Evolutionary conservation across 805 yeast species (phyloP), one percentile per base, ranked within the genome.

Genomic region (Lachancea sp.): DNA sequence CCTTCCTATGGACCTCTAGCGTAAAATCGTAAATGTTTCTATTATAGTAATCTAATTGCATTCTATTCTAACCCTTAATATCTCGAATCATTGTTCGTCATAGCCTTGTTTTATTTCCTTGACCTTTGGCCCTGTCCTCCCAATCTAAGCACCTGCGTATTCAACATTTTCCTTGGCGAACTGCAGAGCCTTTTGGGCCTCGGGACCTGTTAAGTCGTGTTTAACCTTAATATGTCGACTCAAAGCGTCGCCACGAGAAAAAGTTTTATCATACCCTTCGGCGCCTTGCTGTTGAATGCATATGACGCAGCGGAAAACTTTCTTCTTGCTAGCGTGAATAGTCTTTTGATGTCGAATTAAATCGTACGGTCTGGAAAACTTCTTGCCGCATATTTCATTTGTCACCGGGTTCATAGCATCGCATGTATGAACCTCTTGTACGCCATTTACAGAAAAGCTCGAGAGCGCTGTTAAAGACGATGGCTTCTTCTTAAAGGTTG

Each of bases 341-440:
- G 98, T 93, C 58, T 91, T 95, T 65, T 91, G 96, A 65, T 91
- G 99, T 56, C 99, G 78, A 20, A 90, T 84, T 58, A 91, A 72
- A 69, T 91, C 99, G 62, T 91, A 91, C 16, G 96, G 95, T 59
- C 99, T 78, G 15, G 97, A 88, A 60, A 91, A 91, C 57, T 81
- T 59, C 16, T 65, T 65, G 15, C 51, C 46, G 36, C 68, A 64
- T 7, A 63, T 62, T 22, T 59, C 58, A 16, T 50, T 57, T 2
- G 64, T 60, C 8, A 55, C 49, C 12, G 55, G 48, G 46, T 59
- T 60, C 13, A 53, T 49, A 15, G 58, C 48, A 30, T 53, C 46
- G 43, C 59, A 55, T 9, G 57, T 46, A 35, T 48, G 55, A n/a
- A 44, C 47, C 16, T 44, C 47, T 15, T 38, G 39, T 10, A 25